These are phyloP conservation scores for Ceratobasidium sp. DNA, from an alignment of 1,284 basidiomycete genomes.

Conservation along the genomic window DNA sequence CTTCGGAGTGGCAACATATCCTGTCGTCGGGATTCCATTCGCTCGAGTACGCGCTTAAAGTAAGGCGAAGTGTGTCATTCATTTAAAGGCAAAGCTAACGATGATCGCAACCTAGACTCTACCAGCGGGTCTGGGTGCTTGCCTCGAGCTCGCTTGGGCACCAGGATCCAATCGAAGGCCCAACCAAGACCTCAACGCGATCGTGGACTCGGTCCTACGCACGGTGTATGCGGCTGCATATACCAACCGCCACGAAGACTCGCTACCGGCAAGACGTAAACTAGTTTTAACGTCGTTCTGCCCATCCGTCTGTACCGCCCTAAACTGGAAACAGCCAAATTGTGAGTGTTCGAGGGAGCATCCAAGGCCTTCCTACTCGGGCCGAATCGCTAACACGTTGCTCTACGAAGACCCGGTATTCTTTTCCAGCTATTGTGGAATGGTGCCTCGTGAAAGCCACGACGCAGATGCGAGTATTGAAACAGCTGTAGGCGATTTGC, in stretches of 20 bases:
- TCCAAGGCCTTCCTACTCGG: slow-evolving; percentile 27
- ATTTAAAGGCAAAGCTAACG: slow-evolving; percentile 34
- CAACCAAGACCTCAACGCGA: slow-evolving; percentile 76
- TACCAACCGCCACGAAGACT: slow-evolving; percentile 47
- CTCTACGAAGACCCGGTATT: slow-evolving; percentile 86
- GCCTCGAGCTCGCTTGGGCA: slow-evolving; percentile 82
- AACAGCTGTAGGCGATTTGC: slow-evolving; percentile 40
- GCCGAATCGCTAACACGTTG: slow-evolving; percentile 41
- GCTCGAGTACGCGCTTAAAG: slow-evolving; percentile 76
- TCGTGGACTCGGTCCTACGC: slow-evolving; percentile 84
- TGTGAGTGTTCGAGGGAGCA: slow-evolving; percentile 63
- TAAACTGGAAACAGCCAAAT: slow-evolving; percentile 99
- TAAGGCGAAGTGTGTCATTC: slow-evolving; percentile 58
- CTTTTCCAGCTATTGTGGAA: slow-evolving; percentile 88
- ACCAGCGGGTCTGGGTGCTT: slow-evolving; percentile 77
- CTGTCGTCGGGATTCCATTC: slow-evolving; percentile 72
- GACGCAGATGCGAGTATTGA: slow-evolving; percentile 42
- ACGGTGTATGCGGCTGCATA: slow-evolving; percentile 77
- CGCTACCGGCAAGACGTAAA: slow-evolving; percentile 64
- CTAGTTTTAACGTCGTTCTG: slow-evolving; percentile 90
- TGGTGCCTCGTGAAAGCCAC: slow-evolving; percentile 55
- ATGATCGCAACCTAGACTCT: slow-evolving; percentile 62
- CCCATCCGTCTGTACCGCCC: slow-evolving; percentile 84
- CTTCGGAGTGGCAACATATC: slow-evolving; percentile 67
- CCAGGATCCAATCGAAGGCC: slow-evolving; percentile 59